Evolutionary conservation across 163 green algal genomes (phyloP), one percentile per base, ranked within the genome.

Genomic region (Trebouxia gelatinosa): DNA sequence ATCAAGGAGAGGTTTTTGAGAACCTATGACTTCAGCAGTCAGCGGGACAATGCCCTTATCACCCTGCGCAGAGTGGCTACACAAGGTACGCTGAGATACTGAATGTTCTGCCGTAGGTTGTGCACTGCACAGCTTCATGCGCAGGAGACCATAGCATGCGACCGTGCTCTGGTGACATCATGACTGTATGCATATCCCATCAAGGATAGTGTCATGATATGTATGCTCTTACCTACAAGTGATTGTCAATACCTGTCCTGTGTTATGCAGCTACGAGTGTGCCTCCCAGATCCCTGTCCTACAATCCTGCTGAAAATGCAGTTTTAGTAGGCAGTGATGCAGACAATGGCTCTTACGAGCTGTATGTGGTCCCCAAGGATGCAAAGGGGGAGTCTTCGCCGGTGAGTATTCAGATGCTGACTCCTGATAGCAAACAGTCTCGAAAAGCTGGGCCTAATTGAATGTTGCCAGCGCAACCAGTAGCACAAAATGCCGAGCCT

Each of bases 231-330:
- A n/a, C n/a, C n/a, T n/a, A n/a, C n/a, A n/a, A n/a, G n/a, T n/a
- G n/a, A n/a, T n/a, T n/a, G n/a, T n/a, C n/a, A n/a, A n/a, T n/a
- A n/a, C n/a, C n/a, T n/a, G n/a, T n/a, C n/a, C n/a, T n/a, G n/a
- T n/a, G n/a, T n/a, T n/a, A n/a, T 78, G 70, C 66, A 83, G 84
- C 68, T 50, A 88, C 78, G 43, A 82, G 83, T 81, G 67, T 82
- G 77, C 85, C 82, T 43, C 87, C 90, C 3, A 87, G 93, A 51
- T 90, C 88, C 0, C 84, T 99, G 75, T 89, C 89, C n/a, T 99
- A 98, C 91, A 99, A 99, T 87, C 95, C 96, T 2, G 96, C 96
- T n/a, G 96, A 99, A 87, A 97, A 97, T 80, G 92, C 94, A 3
- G 87, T 99, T 74, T 87, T 99, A 61, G 85, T 99, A 61, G 95